A percentile compares a stretch with the other conserved stretches of the same genome.
Conservation (phyloP, 1,284 basidiomycete species). For the Porphyrellus sp. region DNA sequence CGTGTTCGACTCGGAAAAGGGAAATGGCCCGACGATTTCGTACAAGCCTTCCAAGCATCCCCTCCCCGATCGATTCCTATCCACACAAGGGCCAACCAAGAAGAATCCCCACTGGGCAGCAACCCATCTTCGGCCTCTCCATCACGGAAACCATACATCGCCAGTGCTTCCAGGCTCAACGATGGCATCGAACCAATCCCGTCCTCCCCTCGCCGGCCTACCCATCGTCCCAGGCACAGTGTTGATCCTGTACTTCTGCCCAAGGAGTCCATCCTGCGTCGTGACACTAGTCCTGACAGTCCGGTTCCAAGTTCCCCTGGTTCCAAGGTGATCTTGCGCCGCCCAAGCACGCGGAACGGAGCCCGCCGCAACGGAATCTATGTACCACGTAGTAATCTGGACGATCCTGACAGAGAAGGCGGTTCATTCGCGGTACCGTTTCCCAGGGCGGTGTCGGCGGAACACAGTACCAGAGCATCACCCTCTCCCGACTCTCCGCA, state of each 20-base stretch:
- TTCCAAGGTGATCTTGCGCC: slow-evolving; percentile 50
- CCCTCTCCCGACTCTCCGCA: slow-evolving; percentile 35
- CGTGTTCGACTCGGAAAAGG: slow-evolving; percentile 66
- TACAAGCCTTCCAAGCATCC: slow-evolving; percentile 49
- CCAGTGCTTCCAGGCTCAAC: slow-evolving; percentile 43
- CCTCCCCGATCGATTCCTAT: slow-evolving; percentile 34
- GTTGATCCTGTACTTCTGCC: slow-evolving; percentile 54
- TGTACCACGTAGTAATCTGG: slow-evolving; percentile 41
- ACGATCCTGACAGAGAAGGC: slow-evolving; percentile 34
- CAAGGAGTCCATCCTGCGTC: slow-evolving; percentile 50
- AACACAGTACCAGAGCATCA: slow-evolving; percentile 38
- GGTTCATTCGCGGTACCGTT: slow-evolving; percentile 54
- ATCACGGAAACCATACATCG: slow-evolving; percentile 54
- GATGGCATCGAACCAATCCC: slow-evolving; percentile 49
- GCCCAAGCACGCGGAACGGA: slow-evolving; percentile 53
- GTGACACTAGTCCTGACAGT: slow-evolving; percentile 58
- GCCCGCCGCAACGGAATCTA: slow-evolving; percentile 49
- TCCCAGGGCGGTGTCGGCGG: slow-evolving; percentile 50
- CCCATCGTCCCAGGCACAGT: slow-evolving; percentile 62
- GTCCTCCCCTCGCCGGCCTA: slow-evolving; percentile 51
- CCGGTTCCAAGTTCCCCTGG: slow-evolving; percentile 34
- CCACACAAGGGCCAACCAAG: slow-evolving; percentile 29
- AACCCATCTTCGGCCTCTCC: slow-evolving; percentile 51
- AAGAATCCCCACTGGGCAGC: slow-evolving; percentile 27
- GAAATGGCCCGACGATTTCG: slow-evolving; percentile 80